phyloP scores from a whole-genome alignment of 257 asterid genomes.

The Solanum arcanum region DNA sequence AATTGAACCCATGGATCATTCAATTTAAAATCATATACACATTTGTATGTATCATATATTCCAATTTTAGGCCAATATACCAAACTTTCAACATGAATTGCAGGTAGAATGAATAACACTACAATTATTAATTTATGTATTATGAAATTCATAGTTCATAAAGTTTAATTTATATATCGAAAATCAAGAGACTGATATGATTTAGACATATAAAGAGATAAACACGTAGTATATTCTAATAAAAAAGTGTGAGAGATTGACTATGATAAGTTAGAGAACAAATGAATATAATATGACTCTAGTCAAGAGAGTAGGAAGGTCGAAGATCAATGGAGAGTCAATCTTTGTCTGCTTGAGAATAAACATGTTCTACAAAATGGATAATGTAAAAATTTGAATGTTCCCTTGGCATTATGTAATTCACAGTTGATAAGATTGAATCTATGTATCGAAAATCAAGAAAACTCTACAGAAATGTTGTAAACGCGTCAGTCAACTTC shows the following conservation, averaged over 20 bases:
- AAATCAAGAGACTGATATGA: background rate
- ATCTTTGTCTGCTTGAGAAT: background rate
- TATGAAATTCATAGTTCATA: background rate
- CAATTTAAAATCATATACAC: background rate
- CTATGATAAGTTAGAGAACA: too few relatives aligned
- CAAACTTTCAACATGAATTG: background rate
- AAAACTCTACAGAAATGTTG: too few relatives aligned
- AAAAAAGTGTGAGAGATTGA: too few relatives aligned
- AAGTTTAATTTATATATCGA: background rate
- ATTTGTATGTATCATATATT: background rate
- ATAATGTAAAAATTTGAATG: too few relatives aligned
- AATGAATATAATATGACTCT: background rate
- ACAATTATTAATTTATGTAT: background rate
- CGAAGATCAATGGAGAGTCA: fast-evolving
- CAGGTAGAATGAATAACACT: background rate
- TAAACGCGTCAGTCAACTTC: too few relatives aligned
- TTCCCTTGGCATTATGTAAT: background rate
- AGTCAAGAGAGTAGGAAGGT: background rate
- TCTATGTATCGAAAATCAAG: background rate
- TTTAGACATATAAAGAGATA: background rate
- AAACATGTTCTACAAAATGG: too few relatives aligned
- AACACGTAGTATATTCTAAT: too few relatives aligned
- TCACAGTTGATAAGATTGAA: background rate
- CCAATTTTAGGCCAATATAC: background rate
- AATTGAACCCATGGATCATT: background rate